Evolutionary conservation across 2,329 filamentous ascomycete genomes (phyloP).

Genomic region (Hymenoscyphus fructigenus): DNA sequence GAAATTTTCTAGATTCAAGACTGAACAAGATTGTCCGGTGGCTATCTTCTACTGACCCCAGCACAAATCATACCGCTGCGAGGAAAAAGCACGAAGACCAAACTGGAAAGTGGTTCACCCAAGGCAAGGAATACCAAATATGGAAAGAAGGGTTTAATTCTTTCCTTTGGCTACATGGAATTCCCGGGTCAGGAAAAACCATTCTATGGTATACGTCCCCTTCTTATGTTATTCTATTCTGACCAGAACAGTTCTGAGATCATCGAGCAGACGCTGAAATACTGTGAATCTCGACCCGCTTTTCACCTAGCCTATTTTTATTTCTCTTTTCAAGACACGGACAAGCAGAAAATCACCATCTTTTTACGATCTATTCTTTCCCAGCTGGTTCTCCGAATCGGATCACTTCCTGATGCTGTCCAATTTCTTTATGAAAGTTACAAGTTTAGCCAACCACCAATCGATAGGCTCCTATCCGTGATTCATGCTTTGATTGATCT

Average conservation of each 20-base stretch:
- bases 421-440: slow-evolving; percentile 33
- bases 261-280: not conserved
- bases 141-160: not conserved
- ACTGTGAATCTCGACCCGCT: not conserved
- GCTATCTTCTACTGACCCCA: not conserved
- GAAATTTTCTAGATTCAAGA: not conserved
- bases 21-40: not conserved
- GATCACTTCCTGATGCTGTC: slow-evolving; percentile 15
- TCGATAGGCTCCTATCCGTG: slow-evolving; percentile 27
- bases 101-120: slow-evolving; percentile 39
- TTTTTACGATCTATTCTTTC: slow-evolving; percentile 37
- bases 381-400: slow-evolving; percentile 31
- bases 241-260: slow-evolving; percentile 35
- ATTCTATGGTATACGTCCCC: not conserved
- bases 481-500: slow-evolving; percentile 30
- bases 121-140: slow-evolving; percentile 14
- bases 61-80: not conserved
- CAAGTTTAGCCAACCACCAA: slow-evolving; percentile 32
- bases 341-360: slow-evolving; percentile 35
- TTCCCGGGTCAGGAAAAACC: slow-evolving; percentile 8
- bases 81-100: not conserved
- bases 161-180: slow-evolving; percentile 11
- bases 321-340: slow-evolving; percentile 39
- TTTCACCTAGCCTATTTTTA: slow-evolving; percentile 36
- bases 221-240: not conserved